phyloP scores from a whole-genome alignment of 345 rosid species.

The Excoecaria cochinchinensis region DNA sequence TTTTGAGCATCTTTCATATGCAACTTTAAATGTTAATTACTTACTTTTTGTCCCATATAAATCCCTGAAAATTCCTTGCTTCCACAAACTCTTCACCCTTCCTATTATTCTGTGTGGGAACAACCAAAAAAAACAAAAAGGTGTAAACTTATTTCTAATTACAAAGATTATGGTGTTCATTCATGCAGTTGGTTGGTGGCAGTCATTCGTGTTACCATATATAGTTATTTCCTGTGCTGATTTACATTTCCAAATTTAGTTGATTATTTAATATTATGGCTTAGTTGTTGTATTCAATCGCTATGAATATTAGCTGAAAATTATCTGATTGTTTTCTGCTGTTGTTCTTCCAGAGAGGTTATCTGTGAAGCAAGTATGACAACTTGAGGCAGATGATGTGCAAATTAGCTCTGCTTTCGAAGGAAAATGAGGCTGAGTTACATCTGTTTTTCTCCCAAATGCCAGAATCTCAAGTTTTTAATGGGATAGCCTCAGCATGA shows the following conservation, averaged over 20 bases:
- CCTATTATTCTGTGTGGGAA: too few species aligned
- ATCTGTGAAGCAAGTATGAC: conserved; percentile 44
- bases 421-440: background rate
- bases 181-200: background rate
- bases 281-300: background rate
- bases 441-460: background rate
- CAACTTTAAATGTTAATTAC: background rate
- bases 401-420: background rate
- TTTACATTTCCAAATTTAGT: too few species aligned
- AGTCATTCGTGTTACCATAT: background rate
- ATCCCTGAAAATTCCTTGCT: too few species aligned
- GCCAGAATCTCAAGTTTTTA: background rate
- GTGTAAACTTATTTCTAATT: too few species aligned
- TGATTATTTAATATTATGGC: too few species aligned
- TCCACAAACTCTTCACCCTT: too few species aligned
- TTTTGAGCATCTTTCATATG: background rate
- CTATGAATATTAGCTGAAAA: background rate
- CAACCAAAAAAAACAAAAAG: too few species aligned
- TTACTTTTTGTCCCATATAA: too few species aligned
- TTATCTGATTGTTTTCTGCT: background rate
- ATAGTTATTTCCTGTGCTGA: background rate
- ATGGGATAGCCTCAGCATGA: background rate
- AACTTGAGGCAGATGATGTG: background rate
- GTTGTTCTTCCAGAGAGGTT: conserved; percentile 40
- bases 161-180: too few species aligned